These are phyloP conservation scores for Cytospora piceicola DNA, from an alignment of 2,329 filamentous ascomycete genomes.

Conservation along the genomic window DNA sequence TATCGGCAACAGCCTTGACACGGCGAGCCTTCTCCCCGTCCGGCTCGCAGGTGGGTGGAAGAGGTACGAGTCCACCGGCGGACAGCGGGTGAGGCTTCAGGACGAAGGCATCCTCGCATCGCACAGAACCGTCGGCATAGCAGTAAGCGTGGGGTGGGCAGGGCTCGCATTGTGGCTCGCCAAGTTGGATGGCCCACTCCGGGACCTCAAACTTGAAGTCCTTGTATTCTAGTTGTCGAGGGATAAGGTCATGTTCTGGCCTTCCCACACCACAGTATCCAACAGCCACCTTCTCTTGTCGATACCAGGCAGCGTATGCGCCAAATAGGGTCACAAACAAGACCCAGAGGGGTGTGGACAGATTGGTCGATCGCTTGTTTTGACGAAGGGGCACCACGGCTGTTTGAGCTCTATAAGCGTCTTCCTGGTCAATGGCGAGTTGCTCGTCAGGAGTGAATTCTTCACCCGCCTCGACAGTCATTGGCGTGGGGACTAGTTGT, in stretches of 20 bases:
- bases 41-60: slow-evolving; percentile 90
- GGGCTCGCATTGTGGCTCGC: slow-evolving; percentile 82
- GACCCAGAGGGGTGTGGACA: slow-evolving; percentile 70
- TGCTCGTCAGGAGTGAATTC: slow-evolving; percentile 95
- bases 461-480: slow-evolving; percentile 70
- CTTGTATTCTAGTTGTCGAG: slow-evolving; percentile 47
- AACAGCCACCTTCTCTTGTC: slow-evolving; percentile 93
- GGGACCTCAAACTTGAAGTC: slow-evolving; percentile 62
- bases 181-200: slow-evolving; percentile 68
- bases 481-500: slow-evolving; percentile 29
- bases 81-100: slow-evolving; percentile 83
- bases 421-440: slow-evolving; percentile 75
- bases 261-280: slow-evolving; percentile 90
- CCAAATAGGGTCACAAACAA: slow-evolving; percentile 71
- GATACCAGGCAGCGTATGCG: slow-evolving; percentile 80
- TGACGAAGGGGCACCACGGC: slow-evolving; percentile 47
- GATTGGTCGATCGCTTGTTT: slow-evolving; percentile 47
- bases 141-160: slow-evolving; percentile 92
- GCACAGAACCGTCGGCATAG: slow-evolving; percentile 74
- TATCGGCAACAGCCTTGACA: slow-evolving; percentile 85
- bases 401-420: slow-evolving; percentile 58
- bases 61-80: slow-evolving; percentile 76
- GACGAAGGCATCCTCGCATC: slow-evolving; percentile 87
- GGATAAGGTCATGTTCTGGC: slow-evolving; percentile 56
- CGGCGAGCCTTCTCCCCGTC: slow-evolving; percentile 90